A percentile compares a stretch with the other conserved stretches of the same genome.
Conservation (phyloP, 306 rosid genomes). For the Glycyrrhiza uralensis region DNA sequence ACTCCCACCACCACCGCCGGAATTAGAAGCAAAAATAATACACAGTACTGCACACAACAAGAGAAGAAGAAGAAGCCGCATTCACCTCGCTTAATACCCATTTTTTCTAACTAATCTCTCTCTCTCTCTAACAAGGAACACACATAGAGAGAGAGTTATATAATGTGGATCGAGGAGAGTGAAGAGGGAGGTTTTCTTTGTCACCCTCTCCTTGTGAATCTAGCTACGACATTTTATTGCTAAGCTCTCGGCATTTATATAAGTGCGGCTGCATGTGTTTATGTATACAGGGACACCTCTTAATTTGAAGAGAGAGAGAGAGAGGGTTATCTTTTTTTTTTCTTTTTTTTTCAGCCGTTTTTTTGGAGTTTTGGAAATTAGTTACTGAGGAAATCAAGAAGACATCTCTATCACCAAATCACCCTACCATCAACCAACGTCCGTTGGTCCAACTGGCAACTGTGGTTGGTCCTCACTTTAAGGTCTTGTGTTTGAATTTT, state of each 20-base stretch:
- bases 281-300: background rate
- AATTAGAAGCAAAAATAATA: background rate
- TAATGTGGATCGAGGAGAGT: background rate
- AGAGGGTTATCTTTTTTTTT: background rate
- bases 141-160: background rate
- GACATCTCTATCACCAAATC: background rate
- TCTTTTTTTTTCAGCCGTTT: background rate
- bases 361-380: background rate
- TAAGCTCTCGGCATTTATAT: background rate
- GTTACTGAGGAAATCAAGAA: background rate
- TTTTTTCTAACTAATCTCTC: background rate
- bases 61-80: background rate
- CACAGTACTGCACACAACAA: background rate
- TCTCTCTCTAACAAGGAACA: background rate
- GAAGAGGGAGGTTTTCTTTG: background rate
- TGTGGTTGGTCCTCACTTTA: too few relatives aligned
- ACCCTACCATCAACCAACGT: too few relatives aligned
- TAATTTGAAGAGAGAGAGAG: background rate
- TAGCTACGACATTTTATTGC: background rate
- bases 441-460: too few relatives aligned
- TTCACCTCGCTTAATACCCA: background rate
- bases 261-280: constrained; percentile 30
- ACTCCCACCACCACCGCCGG: background rate
- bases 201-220: background rate
- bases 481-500: too few relatives aligned